Base-by-base conservation (phyloP, 2,329 filamentous ascomycete species). In the Alternaria brassicae region DNA sequence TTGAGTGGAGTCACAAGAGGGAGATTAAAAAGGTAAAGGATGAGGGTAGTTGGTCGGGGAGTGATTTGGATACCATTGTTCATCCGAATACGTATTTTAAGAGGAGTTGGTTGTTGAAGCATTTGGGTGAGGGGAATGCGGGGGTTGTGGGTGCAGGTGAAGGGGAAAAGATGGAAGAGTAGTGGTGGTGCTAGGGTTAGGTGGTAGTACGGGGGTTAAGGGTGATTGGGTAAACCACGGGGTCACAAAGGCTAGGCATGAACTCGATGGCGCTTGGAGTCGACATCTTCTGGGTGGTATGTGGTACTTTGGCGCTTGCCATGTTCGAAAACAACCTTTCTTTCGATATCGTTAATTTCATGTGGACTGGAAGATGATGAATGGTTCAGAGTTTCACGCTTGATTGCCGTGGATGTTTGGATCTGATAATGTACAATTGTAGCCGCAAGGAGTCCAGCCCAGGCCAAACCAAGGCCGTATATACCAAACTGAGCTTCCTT, bases 61-160 rank as follows among this genome's bases (percentile, higher is more conserved):
- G 88, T 15, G 91, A 97, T 76, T 83, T 97, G 40, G 94, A 98
- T 79, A 98, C 94, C 0, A 96, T 99, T 74, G 89, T 97, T 21
- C 95, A 99, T 79, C 95, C 95, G 10, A 99, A 99, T 77, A 93
- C 94, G 66, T 99, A 97, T 79, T 99, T 98, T 79, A 97, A 97
- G 84, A 86, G 94, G 56, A 96, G 93, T 76, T 98, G 92, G 77
- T 72, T 96, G 68, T 81, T 99, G 61, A 97, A 93, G 82, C 91
- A 95, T 75, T 78, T 96, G 25, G 88, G 82, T 2, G 79, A 81
- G 63, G 77, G 76, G 7, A 77, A 77, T 63, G 75, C 61, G 19
- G 76, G 76, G 2, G 40, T 77, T 8, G 73, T 76, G 10, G 58
- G 12, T 7, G 37, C 10, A 13, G 37, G 19, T 6, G 37, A 12